phyloP scores from a whole-genome alignment of 2,329 filamentous ascomycete species.

The Microdochium nivale region DNA sequence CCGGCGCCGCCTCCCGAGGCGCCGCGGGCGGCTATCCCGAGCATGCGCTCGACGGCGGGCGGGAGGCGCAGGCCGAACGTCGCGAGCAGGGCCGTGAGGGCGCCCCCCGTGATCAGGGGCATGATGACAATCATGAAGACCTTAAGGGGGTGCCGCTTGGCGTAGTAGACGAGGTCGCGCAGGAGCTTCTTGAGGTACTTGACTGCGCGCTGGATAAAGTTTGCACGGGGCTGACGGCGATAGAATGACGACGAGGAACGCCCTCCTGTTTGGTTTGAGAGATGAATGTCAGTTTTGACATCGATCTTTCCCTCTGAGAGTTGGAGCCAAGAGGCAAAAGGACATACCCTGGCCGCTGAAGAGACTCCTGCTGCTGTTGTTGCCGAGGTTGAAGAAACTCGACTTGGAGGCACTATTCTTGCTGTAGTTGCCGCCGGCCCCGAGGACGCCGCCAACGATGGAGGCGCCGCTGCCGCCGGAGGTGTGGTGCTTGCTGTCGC shows the following conservation, averaged over 20 bases:
- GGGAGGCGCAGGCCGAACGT: slow-evolving; percentile 76
- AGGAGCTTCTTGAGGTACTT: slow-evolving; percentile 71
- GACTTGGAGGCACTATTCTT: slow-evolving; percentile 6
- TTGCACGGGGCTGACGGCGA: slow-evolving; percentile 72
- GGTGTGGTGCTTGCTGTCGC: slow-evolving; percentile 19
- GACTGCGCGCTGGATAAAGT: slow-evolving; percentile 67
- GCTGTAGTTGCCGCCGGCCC: slow-evolving; percentile 3
- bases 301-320: too few species aligned
- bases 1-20: slow-evolving; percentile 38
- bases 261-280: slow-evolving; percentile 21
- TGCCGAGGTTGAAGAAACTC: slow-evolving; percentile 20
- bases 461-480: slow-evolving; percentile 8
- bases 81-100: slow-evolving; percentile 66
- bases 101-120: slow-evolving; percentile 78
- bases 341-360: slow-evolving; percentile 18
- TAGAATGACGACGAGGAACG: slow-evolving; percentile 59
- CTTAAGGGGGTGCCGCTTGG: slow-evolving; percentile 75
- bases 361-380: slow-evolving; percentile 21
- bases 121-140: slow-evolving; percentile 82
- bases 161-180: slow-evolving; percentile 73
- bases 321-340: not conserved
- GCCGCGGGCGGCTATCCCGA: slow-evolving; percentile 43
- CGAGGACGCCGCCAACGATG: slow-evolving; percentile 7
- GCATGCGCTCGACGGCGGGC: slow-evolving; percentile 47
- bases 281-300: too few species aligned